A percentile compares a stretch with the other conserved stretches of the same genome.
Conservation (phyloP, 441 rosid genomes). For the Jatropha multifida region DNA sequence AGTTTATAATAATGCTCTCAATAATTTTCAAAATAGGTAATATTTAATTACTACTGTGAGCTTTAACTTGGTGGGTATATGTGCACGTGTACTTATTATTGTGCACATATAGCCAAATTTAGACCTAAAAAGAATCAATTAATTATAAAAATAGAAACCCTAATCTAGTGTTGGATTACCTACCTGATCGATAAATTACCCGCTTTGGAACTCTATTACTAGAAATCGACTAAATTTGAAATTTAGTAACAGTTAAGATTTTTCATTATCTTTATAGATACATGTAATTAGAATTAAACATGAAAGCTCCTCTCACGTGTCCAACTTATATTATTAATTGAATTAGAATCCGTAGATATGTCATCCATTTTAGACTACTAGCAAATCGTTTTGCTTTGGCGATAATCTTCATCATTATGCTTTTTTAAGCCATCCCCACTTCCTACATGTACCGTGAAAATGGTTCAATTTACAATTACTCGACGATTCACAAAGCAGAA, state of each 20-base stretch:
- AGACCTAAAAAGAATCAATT: slow-evolving; percentile 37
- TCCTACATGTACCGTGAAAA: background rate
- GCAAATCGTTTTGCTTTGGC: background rate
- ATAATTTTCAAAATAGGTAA: slow-evolving; percentile 27
- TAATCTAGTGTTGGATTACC: slow-evolving; percentile 30
- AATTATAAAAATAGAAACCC: slow-evolving; percentile 15
- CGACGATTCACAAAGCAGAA: background rate
- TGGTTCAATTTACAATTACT: background rate
- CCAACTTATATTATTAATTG: too few species aligned
- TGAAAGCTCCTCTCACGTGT: too few species aligned
- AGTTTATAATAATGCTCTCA: slow-evolving; percentile 26
- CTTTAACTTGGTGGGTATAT: slow-evolving; percentile 42
- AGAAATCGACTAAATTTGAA: too few species aligned
- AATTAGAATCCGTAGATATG: too few species aligned
- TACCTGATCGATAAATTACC: background rate
- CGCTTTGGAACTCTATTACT: too few species aligned
- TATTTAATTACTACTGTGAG: slow-evolving; percentile 20
- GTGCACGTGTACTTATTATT: slow-evolving; percentile 44
- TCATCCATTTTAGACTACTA: too few species aligned
- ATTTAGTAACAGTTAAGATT: too few species aligned
- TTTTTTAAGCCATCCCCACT: background rate
- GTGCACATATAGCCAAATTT: slow-evolving; percentile 34
- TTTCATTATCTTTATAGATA: too few species aligned
- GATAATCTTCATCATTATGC: background rate
- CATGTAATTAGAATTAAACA: too few species aligned